phyloP scores from a whole-genome alignment of 2,329 filamentous ascomycete genomes.

The Beauveria bassiana region DNA sequence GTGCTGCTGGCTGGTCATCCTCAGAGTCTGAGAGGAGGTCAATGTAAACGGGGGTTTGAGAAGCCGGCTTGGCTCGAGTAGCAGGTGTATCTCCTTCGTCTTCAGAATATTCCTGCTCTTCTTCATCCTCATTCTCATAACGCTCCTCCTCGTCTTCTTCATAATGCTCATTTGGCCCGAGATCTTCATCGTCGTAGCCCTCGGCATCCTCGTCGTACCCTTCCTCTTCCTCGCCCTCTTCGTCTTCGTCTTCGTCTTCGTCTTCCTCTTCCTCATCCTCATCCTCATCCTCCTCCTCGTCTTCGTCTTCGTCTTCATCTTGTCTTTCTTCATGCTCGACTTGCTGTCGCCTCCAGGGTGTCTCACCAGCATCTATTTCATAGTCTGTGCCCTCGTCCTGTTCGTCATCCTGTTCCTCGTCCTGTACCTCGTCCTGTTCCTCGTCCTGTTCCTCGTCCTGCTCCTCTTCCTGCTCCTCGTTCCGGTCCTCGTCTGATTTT shows the following conservation, averaged over 20 bases:
- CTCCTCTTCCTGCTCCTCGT: conserved; percentile 4
- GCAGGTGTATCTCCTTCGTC: conserved; percentile 8
- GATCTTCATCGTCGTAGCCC: conserved; percentile 7
- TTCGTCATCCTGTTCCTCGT: conserved; percentile 14
- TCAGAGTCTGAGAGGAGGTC: conserved; percentile 29
- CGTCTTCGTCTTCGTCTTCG: conserved; percentile 7
- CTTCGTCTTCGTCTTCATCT: conserved; percentile 9
- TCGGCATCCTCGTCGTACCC: conserved; percentile 15
- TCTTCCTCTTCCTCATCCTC: conserved; percentile 14
- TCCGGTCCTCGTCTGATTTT: neutral
- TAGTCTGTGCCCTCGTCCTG: conserved; percentile 17
- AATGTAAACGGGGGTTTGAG: conserved; percentile 26
- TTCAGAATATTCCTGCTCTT: conserved; percentile 8
- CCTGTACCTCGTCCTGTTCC: too few species aligned
- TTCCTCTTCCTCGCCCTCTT: conserved; percentile 11
- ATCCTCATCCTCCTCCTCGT: neutral
- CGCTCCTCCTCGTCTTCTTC: conserved; percentile 15
- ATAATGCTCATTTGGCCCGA: conserved; percentile 11
- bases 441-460: too few species aligned
- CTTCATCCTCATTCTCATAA: conserved; percentile 15
- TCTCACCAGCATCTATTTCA: conserved; percentile 2
- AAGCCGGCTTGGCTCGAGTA: conserved; percentile 9
- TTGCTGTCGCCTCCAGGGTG: neutral
- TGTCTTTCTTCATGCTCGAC: conserved; percentile 15
- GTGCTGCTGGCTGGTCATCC: conserved; percentile 17